A percentile compares a stretch with the other conserved stretches of the same genome.
Conservation (phyloP, 768 basidiomycete species). For the Flagelloscypha sp. region DNA sequence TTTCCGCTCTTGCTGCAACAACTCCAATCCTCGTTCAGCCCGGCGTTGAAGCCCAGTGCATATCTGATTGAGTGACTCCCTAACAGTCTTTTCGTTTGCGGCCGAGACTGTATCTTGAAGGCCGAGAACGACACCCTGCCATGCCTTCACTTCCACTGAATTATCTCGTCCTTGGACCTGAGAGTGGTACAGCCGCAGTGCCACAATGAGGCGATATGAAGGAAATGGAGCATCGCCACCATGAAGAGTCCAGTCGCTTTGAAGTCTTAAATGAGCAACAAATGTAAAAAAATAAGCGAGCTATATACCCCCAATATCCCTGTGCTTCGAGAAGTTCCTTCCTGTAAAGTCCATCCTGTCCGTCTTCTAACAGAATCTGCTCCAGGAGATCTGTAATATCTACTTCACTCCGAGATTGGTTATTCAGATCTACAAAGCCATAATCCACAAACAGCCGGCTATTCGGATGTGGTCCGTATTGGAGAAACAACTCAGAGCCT, state of each 20-base stretch:
- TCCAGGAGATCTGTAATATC: constrained; percentile 52
- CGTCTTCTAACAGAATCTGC: constrained; percentile 38
- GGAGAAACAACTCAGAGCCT: constrained; percentile 65
- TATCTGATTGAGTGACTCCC: constrained; percentile 25
- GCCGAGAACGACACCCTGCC: constrained; percentile 49
- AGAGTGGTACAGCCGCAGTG: constrained; percentile 56
- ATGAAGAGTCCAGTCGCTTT: constrained; percentile 78
- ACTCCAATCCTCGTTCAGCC: constrained; percentile 16
- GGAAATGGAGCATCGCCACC: constrained; percentile 52
- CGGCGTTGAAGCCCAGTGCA: constrained; percentile 31
- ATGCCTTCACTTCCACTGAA: constrained; percentile 29
- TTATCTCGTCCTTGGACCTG: constrained; percentile 13
- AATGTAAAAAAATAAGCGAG: constrained; percentile 2
- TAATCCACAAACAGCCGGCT: constrained; percentile 80
- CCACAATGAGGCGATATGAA: constrained; percentile 70
- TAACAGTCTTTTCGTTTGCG: constrained; percentile 45
- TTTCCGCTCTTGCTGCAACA: background rate
- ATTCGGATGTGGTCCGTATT: constrained; percentile 78
- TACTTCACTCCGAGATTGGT: constrained; percentile 34
- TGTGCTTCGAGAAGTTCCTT: constrained; percentile 46
- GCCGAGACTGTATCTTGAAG: constrained; percentile 34
- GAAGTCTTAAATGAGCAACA: constrained; percentile 2
- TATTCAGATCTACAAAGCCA: constrained; percentile 59
- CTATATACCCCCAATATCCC: constrained; percentile 78
- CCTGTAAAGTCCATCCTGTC: constrained; percentile 34